Conservation (phyloP, 2,329 filamentous ascomycete genomes). For the Diplodia corticola region DNA sequence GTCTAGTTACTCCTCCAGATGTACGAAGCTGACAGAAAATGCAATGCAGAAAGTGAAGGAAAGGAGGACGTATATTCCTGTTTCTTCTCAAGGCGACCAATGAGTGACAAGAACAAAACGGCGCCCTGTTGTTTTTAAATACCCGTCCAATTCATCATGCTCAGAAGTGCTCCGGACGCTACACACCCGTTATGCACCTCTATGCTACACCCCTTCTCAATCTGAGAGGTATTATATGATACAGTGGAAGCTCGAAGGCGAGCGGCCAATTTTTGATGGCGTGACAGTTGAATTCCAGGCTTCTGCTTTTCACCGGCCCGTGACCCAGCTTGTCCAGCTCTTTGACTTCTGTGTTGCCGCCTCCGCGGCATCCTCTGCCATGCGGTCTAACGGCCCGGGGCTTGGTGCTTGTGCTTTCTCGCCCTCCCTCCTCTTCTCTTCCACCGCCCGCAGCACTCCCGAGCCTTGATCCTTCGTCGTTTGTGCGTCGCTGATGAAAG, state of each 20-base stretch:
- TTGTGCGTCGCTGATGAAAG: constrained; percentile 19
- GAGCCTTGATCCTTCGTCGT: constrained; percentile 25
- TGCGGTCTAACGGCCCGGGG: constrained; percentile 49
- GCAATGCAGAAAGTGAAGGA: constrained; percentile 46
- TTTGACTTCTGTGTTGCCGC: constrained; percentile 41
- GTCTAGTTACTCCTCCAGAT: background rate
- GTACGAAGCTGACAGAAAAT: background rate
- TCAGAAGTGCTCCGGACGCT: constrained; percentile 23
- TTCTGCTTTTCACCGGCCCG: constrained; percentile 39
- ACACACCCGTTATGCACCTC: constrained; percentile 22
- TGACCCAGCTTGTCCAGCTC: constrained; percentile 50
- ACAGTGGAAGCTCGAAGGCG: constrained; percentile 17
- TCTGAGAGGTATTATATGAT: constrained; percentile 22
- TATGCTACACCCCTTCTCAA: constrained; percentile 18
- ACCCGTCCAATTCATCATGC: constrained; percentile 18
- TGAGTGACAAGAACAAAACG: constrained; percentile 22
- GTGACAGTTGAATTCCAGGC: constrained; percentile 17
- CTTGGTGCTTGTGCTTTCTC: constrained; percentile 41
- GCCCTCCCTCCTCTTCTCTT: constrained; percentile 33
- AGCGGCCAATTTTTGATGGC: background rate
- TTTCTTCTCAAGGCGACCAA: constrained; percentile 42
- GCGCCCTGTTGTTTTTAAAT: constrained; percentile 15
- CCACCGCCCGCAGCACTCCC: constrained; percentile 36
- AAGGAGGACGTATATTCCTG: constrained; percentile 54
- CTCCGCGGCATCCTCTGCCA: constrained; percentile 44